Conservation (phyloP, 352 stramenopile genomes). For the Thalassiosira livingstoniorum region DNA sequence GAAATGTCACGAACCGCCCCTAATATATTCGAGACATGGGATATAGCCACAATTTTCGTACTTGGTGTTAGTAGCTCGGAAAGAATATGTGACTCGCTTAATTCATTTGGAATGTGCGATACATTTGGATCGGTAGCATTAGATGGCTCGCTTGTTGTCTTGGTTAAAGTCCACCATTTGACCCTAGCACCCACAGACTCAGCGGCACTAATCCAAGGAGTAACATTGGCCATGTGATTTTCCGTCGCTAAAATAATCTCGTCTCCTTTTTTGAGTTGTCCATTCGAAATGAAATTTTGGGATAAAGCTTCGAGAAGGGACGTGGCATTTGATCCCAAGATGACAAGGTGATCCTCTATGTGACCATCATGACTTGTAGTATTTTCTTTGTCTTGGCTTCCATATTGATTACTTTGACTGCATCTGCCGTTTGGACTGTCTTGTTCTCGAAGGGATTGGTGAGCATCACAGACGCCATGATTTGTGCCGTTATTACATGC, state of each 20-base stretch:
- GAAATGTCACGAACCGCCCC: conserved; percentile 67
- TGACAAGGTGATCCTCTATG: conserved; percentile 41
- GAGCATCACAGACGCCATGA: no score
- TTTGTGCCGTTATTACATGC: no score
- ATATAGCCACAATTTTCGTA: conserved; percentile 75
- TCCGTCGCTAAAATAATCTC: conserved; percentile 79
- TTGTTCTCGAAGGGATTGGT: no score
- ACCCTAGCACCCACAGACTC: conserved; percentile 53
- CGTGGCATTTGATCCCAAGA: conserved; percentile 75
- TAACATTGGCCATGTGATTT: conserved; percentile 82
- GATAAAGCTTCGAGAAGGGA: conserved; percentile 69
- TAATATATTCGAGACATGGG: conserved; percentile 81
- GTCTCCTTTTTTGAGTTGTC: conserved; percentile 53
- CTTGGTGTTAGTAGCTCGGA: conserved; percentile 61
- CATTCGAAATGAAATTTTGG: conserved; percentile 30
- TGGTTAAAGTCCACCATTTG: conserved; percentile 66
- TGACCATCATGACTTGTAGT: not conserved
- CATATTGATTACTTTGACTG: not conserved
- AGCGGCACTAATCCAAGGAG: conserved; percentile 70
- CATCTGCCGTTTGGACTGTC: no score
- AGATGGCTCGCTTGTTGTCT: not conserved
- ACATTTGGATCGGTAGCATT: no score
- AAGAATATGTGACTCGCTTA: conserved; percentile 39
- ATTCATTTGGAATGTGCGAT: no score
- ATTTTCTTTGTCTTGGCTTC: not conserved